These are phyloP conservation scores for Penicillium roqueforti DNA, from an alignment of 495 filamentous ascomycete species.

Conservation along the genomic window DNA sequence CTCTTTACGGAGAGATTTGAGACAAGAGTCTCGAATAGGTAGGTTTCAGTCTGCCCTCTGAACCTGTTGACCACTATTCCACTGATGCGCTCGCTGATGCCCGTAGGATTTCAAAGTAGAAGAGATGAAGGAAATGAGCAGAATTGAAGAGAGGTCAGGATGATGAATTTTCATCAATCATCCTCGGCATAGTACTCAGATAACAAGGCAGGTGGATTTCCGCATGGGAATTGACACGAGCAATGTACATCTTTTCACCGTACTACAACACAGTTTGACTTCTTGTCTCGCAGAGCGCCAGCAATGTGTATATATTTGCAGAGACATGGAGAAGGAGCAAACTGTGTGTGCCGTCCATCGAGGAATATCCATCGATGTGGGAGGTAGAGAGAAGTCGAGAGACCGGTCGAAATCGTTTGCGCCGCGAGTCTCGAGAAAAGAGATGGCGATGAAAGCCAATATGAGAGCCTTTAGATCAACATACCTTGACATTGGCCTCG, in stretches of 20 bases:
- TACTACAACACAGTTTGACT: slow-evolving; percentile 48
- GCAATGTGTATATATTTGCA: slow-evolving; percentile 19
- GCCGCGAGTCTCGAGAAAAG: slow-evolving; percentile 45
- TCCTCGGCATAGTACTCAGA: slow-evolving; percentile 38
- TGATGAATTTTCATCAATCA: slow-evolving; percentile 26
- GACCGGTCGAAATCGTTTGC: slow-evolving; percentile 35
- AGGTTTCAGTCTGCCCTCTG: slow-evolving; percentile 5
- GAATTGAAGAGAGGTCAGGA: slow-evolving; percentile 19
- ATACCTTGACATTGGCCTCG: slow-evolving; percentile 98
- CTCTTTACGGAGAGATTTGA: slow-evolving; percentile 3
- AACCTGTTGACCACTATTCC: slow-evolving; percentile 34
- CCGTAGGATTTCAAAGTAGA: slow-evolving; percentile 28
- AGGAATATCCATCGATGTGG: slow-evolving; percentile 26
- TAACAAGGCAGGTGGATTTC: slow-evolving; percentile 22
- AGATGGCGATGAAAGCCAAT: slow-evolving; percentile 54
- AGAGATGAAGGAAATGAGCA: slow-evolving; percentile 19
- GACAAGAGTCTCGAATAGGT: neutral
- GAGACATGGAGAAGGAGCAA: slow-evolving; percentile 40
- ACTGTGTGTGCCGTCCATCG: slow-evolving; percentile 31
- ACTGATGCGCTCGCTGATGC: slow-evolving; percentile 64
- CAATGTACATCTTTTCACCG: slow-evolving; percentile 27
- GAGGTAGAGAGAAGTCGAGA: slow-evolving; percentile 28
- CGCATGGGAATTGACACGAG: slow-evolving; percentile 13
- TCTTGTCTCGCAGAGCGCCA: slow-evolving; percentile 38
- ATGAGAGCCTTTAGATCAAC: slow-evolving; percentile 66